Evolutionary conservation across 768 basidiomycete species (phyloP), one percentile per base, ranked within the genome.

Genomic region (Cytidiella melzeri): DNA sequence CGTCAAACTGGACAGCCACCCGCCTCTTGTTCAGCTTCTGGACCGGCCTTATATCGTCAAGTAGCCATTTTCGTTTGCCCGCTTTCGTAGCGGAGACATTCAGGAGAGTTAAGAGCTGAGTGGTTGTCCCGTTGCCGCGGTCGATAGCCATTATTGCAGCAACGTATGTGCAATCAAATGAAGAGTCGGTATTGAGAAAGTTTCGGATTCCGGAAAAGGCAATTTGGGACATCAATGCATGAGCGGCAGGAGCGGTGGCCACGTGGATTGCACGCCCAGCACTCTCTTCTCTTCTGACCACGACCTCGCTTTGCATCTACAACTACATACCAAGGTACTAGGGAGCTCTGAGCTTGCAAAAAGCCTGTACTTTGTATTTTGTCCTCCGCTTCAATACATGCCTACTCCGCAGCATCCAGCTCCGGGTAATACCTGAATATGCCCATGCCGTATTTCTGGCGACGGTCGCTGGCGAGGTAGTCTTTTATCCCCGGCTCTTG

Each of bases 1-100:
- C 52, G 12, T 45, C 48, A 47, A 75, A 69, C 45, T 60, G 61
- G 51, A 71, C 62, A 19, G 68, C 63, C n/a, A n/a, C n/a, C 57
- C 74, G 79, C 45, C 81, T 74, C 63, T 82, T 87, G 71, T 90
- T 89, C 42, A 87, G 72, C 61, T 90, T 91, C 58, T 73, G 71
- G 1, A 72, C 48, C 4, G 55, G 58, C 40, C 49, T 55, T 15
- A 74, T 69, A 0, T 74, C 73, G 18, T 65, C 65, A 19, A 56
- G 58, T 0, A 53, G 24, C 43, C 68, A 63, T 58, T 77, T 80
- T 21, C 79, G 68, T 59, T 85, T 90, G 24, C 71, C 70, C 3
- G 77, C 68, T 61, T 84, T 92, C 3, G 83, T 80, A 0, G 90
- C 88, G 27, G 90, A 91, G 3, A 93, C 87, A 62, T 96, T 97